phyloP scores from a whole-genome alignment of 106 monocot genomes.

The Apostasia shenzhenica region DNA sequence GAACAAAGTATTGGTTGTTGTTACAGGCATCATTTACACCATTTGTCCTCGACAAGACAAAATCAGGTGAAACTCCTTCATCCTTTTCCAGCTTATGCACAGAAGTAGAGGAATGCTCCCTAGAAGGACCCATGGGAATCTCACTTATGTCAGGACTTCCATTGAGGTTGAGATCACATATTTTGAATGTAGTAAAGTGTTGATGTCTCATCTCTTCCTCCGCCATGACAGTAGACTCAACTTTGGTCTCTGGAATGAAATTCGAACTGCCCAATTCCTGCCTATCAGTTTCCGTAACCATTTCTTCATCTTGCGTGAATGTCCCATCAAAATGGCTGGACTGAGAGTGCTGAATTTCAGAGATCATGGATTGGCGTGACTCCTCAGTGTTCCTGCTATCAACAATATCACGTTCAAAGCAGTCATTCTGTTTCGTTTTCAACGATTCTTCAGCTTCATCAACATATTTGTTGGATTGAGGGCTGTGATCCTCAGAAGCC shows the following conservation, averaged over 20 bases:
- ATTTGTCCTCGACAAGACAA: constrained; percentile 26
- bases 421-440: constrained; percentile 12
- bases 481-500: constrained; percentile 3
- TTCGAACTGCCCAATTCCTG: constrained; percentile 14
- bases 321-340: constrained; percentile 4
- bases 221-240: constrained; percentile 14
- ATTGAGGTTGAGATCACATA: constrained; percentile 65
- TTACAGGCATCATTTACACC: background rate
- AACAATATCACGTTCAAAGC: constrained; percentile 9
- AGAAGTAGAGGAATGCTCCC: constrained; percentile 9
- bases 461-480: constrained; percentile 1
- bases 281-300: constrained; percentile 15
- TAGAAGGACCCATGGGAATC: constrained; percentile 26
- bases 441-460: constrained; percentile 12
- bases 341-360: constrained; percentile 7
- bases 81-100: constrained; percentile 7
- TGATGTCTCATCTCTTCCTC: constrained; percentile 32
- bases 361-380: constrained; percentile 1
- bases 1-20: background rate
- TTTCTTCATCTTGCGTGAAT: constrained; percentile 27
- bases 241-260: constrained; percentile 24
- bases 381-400: constrained; percentile 8
- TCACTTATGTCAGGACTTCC: constrained; percentile 46
- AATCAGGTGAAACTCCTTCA: constrained; percentile 20
- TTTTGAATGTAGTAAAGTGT: constrained; percentile 28